Conservation (phyloP, 192 early-diverging fungal genomes). For the Kappamyces sp. region DNA sequence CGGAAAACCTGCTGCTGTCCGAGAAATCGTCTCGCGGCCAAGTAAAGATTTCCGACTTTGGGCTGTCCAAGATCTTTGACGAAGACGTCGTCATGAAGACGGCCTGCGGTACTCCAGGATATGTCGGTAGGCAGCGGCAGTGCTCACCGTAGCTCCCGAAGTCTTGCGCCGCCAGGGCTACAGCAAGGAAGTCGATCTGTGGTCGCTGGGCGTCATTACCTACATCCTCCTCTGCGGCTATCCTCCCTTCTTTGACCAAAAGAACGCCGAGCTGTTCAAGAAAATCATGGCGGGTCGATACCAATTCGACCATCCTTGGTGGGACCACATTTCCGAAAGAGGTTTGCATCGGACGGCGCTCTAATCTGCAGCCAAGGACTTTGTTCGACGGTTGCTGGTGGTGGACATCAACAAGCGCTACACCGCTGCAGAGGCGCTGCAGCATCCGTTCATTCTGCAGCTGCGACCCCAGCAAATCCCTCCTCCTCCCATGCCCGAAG, state of each 20-base stretch:
- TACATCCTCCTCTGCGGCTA: constrained; percentile 86
- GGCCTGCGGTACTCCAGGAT: constrained; percentile 82
- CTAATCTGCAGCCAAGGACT: constrained; percentile 47
- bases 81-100: constrained; percentile 60
- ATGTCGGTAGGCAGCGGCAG: constrained; percentile 39
- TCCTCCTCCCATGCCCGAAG: too few species aligned
- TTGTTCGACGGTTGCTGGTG: constrained; percentile 50
- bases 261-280: constrained; percentile 55
- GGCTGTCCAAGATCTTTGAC: constrained; percentile 76
- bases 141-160: constrained; percentile 70
- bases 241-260: constrained; percentile 73
- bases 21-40: constrained; percentile 40
- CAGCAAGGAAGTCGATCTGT: constrained; percentile 77
- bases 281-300: constrained; percentile 68
- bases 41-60: constrained; percentile 95
- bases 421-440: constrained; percentile 37
- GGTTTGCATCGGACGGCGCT: constrained; percentile 20
- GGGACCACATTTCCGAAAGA: constrained; percentile 66
- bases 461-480: background rate
- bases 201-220: constrained; percentile 92
- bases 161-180: constrained; percentile 66
- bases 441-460: constrained; percentile 43
- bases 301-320: constrained; percentile 71
- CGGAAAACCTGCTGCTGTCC: constrained; percentile 50
- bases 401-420: constrained; percentile 47